Evolutionary conservation across 352 stramenopile species (phyloP), one percentile per base, ranked within the genome.

Genomic region (Globisporangium yorkense): DNA sequence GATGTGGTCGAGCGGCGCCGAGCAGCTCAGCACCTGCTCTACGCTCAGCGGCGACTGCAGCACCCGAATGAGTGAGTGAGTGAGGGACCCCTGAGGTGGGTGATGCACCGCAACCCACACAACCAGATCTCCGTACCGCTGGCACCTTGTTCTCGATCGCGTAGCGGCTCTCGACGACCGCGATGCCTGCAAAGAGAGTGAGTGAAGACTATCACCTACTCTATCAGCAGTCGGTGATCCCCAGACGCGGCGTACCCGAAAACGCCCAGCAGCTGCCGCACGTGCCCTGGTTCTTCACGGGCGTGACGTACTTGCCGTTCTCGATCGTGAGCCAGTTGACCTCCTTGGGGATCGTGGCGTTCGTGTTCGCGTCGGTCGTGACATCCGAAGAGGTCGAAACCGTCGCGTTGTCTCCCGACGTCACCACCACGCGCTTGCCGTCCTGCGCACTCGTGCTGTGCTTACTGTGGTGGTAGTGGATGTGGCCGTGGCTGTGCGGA

Each of bases 221-320:
- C 24, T 27, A 27, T 1, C 24, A 27, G 24, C 24, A 27, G 24
- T 27, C 24, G 24, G 1, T 27, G 24, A 27, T 27, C 24, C 24
- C 29, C 27, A 39, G 5, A 52, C 12, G 31, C 29, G 7, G 53
- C 50, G 59, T 70, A 57, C 73, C 72, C n/a, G 81, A 83, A 62
- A 98, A 98, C 8, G 92, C 92, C 92, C 92, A 98, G 68, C 92
- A 97, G 55, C 87, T 96, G 9, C 92, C 92, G 56, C 92, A 98
- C 33, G 84, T 92, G 29, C 88, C 89, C 59, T 98, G 92, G 61
- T 97, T 96, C 74, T 97, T 97, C 40, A 98, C 81, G 7, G 90
- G 80, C 35, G 87, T 97, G 79, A 92, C 53, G 62, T 89, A 95
- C 64, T 90, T 92, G 40, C 85, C 85, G 52, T 65, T 57, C 5